A percentile compares a stretch with the other conserved stretches of the same genome.
phyloP scores from a whole-genome alignment of 2,329 filamentous ascomycete species.

The Orbilia javanica region DNA sequence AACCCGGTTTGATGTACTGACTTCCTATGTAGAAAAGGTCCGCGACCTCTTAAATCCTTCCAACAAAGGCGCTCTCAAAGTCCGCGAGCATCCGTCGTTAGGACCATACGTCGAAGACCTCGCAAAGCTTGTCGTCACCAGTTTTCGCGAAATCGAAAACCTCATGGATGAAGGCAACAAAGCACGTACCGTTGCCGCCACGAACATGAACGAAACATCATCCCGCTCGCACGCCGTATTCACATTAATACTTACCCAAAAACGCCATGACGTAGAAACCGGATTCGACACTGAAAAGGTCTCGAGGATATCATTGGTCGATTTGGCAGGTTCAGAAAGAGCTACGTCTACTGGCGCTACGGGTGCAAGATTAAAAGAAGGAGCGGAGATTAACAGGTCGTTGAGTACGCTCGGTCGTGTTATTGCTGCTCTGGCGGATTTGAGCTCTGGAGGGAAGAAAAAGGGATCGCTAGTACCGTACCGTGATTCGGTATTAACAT shows the following conservation, averaged over 20 bases:
- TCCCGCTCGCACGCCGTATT: conserved; percentile 99
- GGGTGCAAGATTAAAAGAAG: conserved; percentile 93
- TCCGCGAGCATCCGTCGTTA: conserved; percentile 96
- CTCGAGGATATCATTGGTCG: conserved; percentile 96
- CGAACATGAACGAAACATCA: conserved; percentile 99
- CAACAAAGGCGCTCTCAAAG: conserved; percentile 95
- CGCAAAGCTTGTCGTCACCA: conserved; percentile 91
- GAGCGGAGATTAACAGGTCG: conserved; percentile 97
- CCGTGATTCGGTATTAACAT: conserved; percentile 94
- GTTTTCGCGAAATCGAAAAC: conserved; percentile 94
- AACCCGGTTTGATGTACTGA: conserved; percentile 7
- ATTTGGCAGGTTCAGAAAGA: conserved; percentile 96
- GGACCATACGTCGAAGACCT: conserved; percentile 98
- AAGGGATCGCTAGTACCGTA: conserved; percentile 85
- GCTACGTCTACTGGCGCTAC: conserved; percentile 97
- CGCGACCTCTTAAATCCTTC: conserved; percentile 94
- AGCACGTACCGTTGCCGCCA: conserved; percentile 89
- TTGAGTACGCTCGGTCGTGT: conserved; percentile 96
- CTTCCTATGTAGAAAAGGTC: conserved; percentile 75
- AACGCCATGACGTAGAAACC: conserved; percentile 88
- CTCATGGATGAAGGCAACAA: conserved; percentile 99
- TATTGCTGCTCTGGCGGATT: conserved; percentile 92
- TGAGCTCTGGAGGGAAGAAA: conserved; percentile 84
- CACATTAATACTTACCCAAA: conserved; percentile 94
- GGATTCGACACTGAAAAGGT: conserved; percentile 98